Conservation (phyloP, 2,329 filamentous ascomycete genomes). For the Phialophora chinensis region DNA sequence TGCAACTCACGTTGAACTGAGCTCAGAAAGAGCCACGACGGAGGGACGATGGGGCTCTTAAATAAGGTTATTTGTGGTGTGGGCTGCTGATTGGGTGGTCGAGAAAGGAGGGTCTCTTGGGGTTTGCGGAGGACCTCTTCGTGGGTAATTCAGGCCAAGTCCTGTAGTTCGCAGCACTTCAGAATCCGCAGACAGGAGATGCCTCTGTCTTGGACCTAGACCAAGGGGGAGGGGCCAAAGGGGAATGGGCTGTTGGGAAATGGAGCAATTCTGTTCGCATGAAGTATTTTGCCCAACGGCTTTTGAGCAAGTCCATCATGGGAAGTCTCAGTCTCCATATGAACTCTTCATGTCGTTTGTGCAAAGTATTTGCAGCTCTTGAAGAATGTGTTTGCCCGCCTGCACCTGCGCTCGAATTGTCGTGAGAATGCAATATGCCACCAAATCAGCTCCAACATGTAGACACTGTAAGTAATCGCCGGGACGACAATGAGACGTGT, state of each 20-base stretch:
- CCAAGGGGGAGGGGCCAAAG: no score
- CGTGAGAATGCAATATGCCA: background rate
- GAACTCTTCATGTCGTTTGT: background rate
- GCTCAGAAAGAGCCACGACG: background rate
- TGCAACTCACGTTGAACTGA: slow-evolving; percentile 2
- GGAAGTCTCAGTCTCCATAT: background rate
- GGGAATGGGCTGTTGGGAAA: background rate
- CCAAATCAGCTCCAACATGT: background rate
- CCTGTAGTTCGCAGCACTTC: background rate
- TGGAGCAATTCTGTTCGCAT: background rate
- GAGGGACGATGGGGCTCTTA: background rate
- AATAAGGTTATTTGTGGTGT: slow-evolving; percentile 7
- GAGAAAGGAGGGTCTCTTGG: background rate
- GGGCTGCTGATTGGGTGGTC: slow-evolving; percentile 6
- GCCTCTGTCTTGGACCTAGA: background rate
- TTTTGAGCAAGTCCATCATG: background rate
- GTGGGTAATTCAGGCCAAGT: background rate
- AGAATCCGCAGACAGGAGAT: background rate
- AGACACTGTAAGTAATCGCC: background rate
- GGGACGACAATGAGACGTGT: background rate
- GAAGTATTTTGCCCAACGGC: background rate
- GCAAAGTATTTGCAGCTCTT: background rate
- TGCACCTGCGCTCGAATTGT: background rate
- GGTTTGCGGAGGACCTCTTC: background rate
- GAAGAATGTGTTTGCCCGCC: background rate